Percentiles rank a stretch among this genome's conserved stretches.
phyloP scores from a whole-genome alignment of 78 protist species.

The Bodo saltans region DNA sequence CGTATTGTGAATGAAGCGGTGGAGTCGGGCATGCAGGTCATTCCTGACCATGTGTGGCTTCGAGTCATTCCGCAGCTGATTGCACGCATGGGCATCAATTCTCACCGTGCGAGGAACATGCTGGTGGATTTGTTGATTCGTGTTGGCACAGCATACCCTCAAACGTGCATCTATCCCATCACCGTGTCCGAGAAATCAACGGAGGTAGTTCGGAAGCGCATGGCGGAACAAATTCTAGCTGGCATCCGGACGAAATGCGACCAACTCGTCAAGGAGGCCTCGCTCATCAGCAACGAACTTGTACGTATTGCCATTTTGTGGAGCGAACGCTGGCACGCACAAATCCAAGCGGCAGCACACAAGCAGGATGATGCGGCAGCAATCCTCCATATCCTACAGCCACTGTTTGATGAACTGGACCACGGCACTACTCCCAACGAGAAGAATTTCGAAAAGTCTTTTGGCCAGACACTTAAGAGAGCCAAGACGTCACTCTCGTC shows the following conservation, averaged over 20 bases:
- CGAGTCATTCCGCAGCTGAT: constrained; percentile 86
- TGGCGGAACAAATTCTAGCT: not conserved
- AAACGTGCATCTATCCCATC: constrained; percentile 95
- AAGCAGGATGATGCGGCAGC: not conserved
- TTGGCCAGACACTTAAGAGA: not conserved
- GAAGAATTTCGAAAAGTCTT: not conserved
- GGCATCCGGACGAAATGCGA: not conserved
- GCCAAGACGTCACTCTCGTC: constrained; percentile 73
- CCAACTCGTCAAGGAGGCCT: constrained; percentile 58
- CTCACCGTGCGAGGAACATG: constrained; percentile 49
- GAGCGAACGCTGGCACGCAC: constrained; percentile 98
- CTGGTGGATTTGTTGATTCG: constrained; percentile 66
- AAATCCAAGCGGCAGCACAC: constrained; percentile 89
- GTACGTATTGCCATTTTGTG: constrained; percentile 94
- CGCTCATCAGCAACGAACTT: constrained; percentile 82
- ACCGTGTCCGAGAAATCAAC: constrained; percentile 76
- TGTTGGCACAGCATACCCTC: constrained; percentile 93
- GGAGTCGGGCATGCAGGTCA: constrained; percentile 59
- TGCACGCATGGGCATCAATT: constrained; percentile 83
- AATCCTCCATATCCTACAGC: not conserved
- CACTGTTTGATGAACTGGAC: not conserved
- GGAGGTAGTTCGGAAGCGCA: not conserved
- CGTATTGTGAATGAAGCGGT: constrained; percentile 52
- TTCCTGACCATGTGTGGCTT: constrained; percentile 90
- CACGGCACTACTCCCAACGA: not conserved